phyloP scores from a whole-genome alignment of 768 basidiomycete species.

The Calocera viscosa region DNA sequence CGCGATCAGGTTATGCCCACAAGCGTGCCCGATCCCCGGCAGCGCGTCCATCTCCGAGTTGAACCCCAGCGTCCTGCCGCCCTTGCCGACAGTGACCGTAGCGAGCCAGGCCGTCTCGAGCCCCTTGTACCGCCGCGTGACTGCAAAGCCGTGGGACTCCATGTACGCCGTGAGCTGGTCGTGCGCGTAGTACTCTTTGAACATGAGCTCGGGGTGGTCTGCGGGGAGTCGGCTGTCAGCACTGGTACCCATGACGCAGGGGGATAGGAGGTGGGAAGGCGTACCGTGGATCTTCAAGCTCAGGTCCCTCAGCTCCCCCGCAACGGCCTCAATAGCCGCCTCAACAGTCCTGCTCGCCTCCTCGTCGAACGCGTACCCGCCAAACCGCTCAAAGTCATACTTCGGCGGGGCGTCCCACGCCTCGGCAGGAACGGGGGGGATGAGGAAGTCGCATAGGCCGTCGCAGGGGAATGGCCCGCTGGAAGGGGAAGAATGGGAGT shows the following conservation, averaged over 20 bases:
- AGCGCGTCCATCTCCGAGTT: slow-evolving; percentile 74
- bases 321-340: slow-evolving; percentile 42
- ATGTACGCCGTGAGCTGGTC: slow-evolving; percentile 58
- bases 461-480: too few relatives aligned
- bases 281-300: slow-evolving; percentile 64
- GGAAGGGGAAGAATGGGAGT: too few relatives aligned
- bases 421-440: too few relatives aligned
- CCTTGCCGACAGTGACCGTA: slow-evolving; percentile 47
- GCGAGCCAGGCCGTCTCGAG: slow-evolving; percentile 72
- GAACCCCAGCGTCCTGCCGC: slow-evolving; percentile 59
- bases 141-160: slow-evolving; percentile 50
- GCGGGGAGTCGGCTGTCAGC: too few relatives aligned
- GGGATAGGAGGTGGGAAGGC: too few relatives aligned
- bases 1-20: slow-evolving; percentile 75
- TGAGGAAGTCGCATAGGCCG: too few relatives aligned
- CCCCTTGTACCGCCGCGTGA: slow-evolving; percentile 42
- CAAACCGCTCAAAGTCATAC: too few relatives aligned
- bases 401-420: too few relatives aligned
- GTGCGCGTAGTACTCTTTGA: slow-evolving; percentile 61
- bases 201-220: slow-evolving; percentile 64
- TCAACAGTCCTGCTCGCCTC: slow-evolving; percentile 37
- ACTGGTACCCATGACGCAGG: too few relatives aligned
- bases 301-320: slow-evolving; percentile 42
- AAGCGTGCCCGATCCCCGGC: slow-evolving; percentile 31
- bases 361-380: neutral